Percentiles rank a stretch among this genome's conserved stretches.
These are phyloP conservation scores for Colletotrichum orchidophilum DNA, from an alignment of 2,329 filamentous ascomycete genomes.

Conservation along the genomic window DNA sequence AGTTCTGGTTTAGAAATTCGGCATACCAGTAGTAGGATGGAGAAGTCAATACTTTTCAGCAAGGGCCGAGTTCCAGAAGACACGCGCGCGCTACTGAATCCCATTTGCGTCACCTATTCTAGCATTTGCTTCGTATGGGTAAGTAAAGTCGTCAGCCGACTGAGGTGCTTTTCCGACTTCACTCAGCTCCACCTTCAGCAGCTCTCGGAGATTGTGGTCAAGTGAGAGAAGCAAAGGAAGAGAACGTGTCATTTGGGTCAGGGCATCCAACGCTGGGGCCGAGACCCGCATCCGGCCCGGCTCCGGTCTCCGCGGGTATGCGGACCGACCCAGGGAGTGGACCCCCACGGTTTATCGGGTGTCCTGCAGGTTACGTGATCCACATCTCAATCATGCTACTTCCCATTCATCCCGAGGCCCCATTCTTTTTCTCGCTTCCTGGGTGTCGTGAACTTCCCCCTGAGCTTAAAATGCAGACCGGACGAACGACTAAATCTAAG, in stretches of 20 bases:
- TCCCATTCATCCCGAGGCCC: neutral
- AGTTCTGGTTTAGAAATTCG: no score
- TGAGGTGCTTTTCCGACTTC: neutral
- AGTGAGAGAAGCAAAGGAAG: neutral
- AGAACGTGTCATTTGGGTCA: neutral
- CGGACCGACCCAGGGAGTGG: neutral
- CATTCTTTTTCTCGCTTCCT: neutral
- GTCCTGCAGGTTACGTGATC: slow-evolving; percentile 8
- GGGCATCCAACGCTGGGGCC: neutral
- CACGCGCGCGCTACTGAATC: no score
- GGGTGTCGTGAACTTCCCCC: neutral
- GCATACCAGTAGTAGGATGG: no score
- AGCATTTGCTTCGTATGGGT: no score
- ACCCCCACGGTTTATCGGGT: neutral
- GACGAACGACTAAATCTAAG: slow-evolving; percentile 2
- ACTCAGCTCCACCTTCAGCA: neutral
- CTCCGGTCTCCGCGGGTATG: neutral
- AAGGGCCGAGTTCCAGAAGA: no score
- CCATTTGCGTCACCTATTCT: no score
- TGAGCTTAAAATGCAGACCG: neutral
- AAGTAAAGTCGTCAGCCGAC: neutral
- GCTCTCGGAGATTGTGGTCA: neutral
- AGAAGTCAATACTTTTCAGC: no score
- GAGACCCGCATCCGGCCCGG: neutral
- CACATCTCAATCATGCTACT: neutral